A percentile compares a stretch with the other conserved stretches of the same genome.
These are phyloP conservation scores for Oryza glumipatula DNA, from an alignment of 176 grass and related monocot genomes.

Conservation along the genomic window DNA sequence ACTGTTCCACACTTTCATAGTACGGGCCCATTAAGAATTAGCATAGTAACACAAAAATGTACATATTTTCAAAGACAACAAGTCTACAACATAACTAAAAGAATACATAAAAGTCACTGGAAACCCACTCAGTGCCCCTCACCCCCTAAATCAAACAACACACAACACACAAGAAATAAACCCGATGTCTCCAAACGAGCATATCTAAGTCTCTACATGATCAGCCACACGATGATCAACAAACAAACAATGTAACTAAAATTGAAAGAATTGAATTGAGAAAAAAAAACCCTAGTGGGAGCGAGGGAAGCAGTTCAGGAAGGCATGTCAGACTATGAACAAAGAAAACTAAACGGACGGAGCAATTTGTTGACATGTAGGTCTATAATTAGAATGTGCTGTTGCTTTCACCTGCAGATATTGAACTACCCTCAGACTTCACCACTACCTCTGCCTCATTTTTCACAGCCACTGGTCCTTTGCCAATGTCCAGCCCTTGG, in stretches of 20 bases:
- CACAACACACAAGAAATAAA: slow-evolving; percentile 41
- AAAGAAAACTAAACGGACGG: slow-evolving; percentile 48
- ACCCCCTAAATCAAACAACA: slow-evolving; percentile 37
- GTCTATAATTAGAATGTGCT: slow-evolving; percentile 65
- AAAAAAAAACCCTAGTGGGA: slow-evolving; percentile 46
- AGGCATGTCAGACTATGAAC: slow-evolving; percentile 70
- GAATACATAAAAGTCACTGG: slow-evolving; percentile 7
- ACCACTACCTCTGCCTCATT: slow-evolving; percentile 56
- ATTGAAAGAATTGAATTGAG: slow-evolving; percentile 63
- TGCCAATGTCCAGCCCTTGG: slow-evolving; percentile 85
- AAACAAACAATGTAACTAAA: slow-evolving; percentile 54
- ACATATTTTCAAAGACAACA: slow-evolving; percentile 2
- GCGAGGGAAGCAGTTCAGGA: slow-evolving; percentile 20
- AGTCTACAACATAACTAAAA: slow-evolving; percentile 43
- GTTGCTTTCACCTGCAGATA: slow-evolving; percentile 82
- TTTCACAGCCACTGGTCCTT: slow-evolving; percentile 62
- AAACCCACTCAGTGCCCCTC: slow-evolving; percentile 45
- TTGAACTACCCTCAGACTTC: slow-evolving; percentile 74
- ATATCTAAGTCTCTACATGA: slow-evolving; percentile 43
- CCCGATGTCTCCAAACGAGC: slow-evolving; percentile 44
- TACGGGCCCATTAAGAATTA: slow-evolving; percentile 11
- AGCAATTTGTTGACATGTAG: slow-evolving; percentile 33
- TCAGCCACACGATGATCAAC: slow-evolving; percentile 18
- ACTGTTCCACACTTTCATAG: background rate
- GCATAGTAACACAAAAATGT: slow-evolving; percentile 38